A percentile compares a stretch with the other conserved stretches of the same genome.
These are phyloP conservation scores for Bryoerythrophyllum caledonicum DNA, from an alignment of 225 moss, liverwort and hornwort genomes.

Conservation along the genomic window DNA sequence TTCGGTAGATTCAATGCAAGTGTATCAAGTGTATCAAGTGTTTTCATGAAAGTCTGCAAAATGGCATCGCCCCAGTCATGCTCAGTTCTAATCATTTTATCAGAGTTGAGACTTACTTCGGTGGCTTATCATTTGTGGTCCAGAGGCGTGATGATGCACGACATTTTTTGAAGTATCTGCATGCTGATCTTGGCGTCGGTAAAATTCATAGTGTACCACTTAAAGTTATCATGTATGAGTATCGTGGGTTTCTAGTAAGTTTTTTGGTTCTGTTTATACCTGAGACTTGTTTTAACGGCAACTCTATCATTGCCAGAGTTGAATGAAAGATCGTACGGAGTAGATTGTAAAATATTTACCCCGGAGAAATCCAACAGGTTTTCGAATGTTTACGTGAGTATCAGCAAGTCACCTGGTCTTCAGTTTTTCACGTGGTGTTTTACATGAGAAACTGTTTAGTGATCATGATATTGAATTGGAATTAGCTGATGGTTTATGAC, in stretches of 20 bases:
- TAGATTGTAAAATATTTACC: constrained; percentile 87
- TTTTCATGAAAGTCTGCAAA: constrained; percentile 4
- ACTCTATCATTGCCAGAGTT: constrained; percentile 45
- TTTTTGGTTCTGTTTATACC: neutral
- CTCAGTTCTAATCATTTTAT: constrained; percentile 8
- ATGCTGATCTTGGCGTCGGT: constrained; percentile 93
- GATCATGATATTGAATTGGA: neutral
- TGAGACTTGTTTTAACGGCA: constrained; percentile 20
- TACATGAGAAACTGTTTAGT: neutral
- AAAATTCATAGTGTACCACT: constrained; percentile 22
- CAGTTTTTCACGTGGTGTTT: constrained; percentile 9
- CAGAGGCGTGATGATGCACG: constrained; percentile 91
- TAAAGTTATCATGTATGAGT: neutral
- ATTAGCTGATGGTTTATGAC: neutral
- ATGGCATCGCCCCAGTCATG: neutral
- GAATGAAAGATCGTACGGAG: constrained; percentile 83
- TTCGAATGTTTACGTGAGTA: constrained; percentile 76
- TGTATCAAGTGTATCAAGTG: neutral
- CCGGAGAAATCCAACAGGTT: constrained; percentile 84
- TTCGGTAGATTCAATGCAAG: neutral
- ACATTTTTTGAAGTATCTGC: constrained; percentile 77
- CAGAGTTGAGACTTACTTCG: constrained; percentile 18
- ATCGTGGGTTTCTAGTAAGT: neutral
- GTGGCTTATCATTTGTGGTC: constrained; percentile 16
- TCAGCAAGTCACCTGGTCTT: constrained; percentile 19